Evolutionary conservation across 75 land plant species (phyloP).

Genomic region (Cupressus sempervirens): DNA sequence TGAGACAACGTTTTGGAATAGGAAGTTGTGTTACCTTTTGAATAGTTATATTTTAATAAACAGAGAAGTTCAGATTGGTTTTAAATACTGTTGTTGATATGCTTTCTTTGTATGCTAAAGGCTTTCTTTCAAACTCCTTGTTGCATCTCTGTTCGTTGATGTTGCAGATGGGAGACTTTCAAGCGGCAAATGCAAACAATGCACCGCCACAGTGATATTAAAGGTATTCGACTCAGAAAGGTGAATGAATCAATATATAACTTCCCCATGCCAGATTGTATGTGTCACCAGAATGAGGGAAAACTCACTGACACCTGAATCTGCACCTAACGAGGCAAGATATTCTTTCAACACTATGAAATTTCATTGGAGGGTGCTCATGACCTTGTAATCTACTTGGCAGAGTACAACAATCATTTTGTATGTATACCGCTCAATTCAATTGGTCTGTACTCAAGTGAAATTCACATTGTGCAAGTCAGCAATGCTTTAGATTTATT

Average conservation of each 20-base stretch:
- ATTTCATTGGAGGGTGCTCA: not conserved
- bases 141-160: not conserved
- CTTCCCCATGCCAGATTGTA: conserved; percentile 95
- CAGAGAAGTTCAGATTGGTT: not conserved
- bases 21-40: not conserved
- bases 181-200: conserved; percentile 68
- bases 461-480: not conserved
- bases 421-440: not conserved
- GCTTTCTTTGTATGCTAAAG: not conserved
- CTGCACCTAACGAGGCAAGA: not conserved
- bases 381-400: not conserved
- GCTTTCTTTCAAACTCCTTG: not conserved
- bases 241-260: conserved; percentile 77
- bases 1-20: not conserved
- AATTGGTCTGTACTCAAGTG: not conserved
- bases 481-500: not conserved
- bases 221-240: conserved; percentile 67
- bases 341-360: not conserved
- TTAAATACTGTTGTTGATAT: not conserved
- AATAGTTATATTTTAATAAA: not conserved
- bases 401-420: not conserved
- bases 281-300: conserved; percentile 40
- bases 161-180: conserved; percentile 71
- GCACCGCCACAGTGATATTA: conserved; percentile 70
- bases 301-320: not conserved